phyloP scores from a whole-genome alignment of 2,329 filamentous ascomycete genomes.

The Bipolaris gigantea region DNA sequence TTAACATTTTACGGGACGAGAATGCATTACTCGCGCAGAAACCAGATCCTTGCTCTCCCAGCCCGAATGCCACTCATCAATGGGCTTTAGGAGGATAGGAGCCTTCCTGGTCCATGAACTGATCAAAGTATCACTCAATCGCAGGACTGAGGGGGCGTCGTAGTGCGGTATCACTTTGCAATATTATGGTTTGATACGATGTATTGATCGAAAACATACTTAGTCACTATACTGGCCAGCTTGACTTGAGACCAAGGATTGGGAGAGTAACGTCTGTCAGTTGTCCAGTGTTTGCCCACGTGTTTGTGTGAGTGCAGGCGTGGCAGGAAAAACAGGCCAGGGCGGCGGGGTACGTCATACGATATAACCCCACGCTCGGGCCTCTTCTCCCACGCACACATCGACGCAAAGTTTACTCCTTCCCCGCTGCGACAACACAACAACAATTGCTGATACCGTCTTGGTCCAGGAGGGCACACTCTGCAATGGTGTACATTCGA shows the following conservation, averaged over 20 bases:
- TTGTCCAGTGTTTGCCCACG: background rate
- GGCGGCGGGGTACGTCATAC: slow-evolving; percentile 36
- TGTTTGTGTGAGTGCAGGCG: background rate
- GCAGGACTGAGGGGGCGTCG: background rate
- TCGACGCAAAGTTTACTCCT: slow-evolving; percentile 6
- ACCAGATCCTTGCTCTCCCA: background rate
- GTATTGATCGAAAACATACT: background rate
- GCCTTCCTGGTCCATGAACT: background rate
- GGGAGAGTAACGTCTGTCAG: background rate
- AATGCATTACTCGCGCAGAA: background rate
- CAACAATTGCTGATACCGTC: slow-evolving; percentile 8
- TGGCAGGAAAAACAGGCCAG: slow-evolving; percentile 6
- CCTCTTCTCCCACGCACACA: slow-evolving; percentile 12
- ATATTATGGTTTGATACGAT: background rate
- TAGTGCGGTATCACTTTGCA: background rate
- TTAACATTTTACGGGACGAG: background rate
- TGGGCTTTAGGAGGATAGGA: background rate
- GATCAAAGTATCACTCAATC: background rate
- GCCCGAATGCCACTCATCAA: background rate
- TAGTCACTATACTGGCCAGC: background rate
- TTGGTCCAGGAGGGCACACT: slow-evolving; percentile 1
- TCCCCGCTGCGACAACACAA: slow-evolving; percentile 16
- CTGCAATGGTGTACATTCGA: slow-evolving; percentile 87
- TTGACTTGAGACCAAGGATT: background rate
- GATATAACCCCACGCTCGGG: slow-evolving; percentile 30